Evolutionary conservation across 176 grass and related monocot species (phyloP).

Genomic region (Guadua angustifolia): DNA sequence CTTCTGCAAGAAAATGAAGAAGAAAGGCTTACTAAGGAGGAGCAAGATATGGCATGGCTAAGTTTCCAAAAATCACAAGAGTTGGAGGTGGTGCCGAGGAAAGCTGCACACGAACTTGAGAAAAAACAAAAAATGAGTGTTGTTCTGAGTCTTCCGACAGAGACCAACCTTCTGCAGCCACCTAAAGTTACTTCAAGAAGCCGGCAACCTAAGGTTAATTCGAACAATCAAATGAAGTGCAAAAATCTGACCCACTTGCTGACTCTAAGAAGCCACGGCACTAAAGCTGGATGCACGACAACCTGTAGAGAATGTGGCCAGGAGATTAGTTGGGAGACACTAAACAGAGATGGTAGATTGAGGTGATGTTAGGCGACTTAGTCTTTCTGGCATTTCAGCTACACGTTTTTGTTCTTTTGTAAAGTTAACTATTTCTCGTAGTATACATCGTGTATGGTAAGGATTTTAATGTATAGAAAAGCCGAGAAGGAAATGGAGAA

Average conservation of each 20-base stretch:
- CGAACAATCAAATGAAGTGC: slow-evolving; percentile 86
- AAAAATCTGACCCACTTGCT: slow-evolving; percentile 80
- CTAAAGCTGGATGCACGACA: slow-evolving; percentile 77
- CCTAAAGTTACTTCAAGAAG: slow-evolving; percentile 46
- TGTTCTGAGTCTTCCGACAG: slow-evolving; percentile 25
- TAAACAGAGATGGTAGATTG: slow-evolving; percentile 73
- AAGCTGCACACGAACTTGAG: slow-evolving; percentile 34
- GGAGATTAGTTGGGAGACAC: slow-evolving; percentile 88
- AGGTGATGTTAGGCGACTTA: slow-evolving; percentile 46
- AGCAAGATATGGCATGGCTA: slow-evolving; percentile 88
- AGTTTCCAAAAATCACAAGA: slow-evolving; percentile 62
- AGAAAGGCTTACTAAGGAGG: slow-evolving; percentile 92
- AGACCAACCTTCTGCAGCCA: slow-evolving; percentile 33
- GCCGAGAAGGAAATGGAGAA: neutral
- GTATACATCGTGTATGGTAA: slow-evolving; percentile 14
- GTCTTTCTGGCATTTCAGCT: neutral
- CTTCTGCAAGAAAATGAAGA: slow-evolving; percentile 97
- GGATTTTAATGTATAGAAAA: slow-evolving; percentile 23
- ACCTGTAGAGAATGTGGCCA: slow-evolving; percentile 78
- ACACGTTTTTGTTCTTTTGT: slow-evolving; percentile 5
- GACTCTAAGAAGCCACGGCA: slow-evolving; percentile 70
- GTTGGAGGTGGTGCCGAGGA: slow-evolving; percentile 64
- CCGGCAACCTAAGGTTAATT: slow-evolving; percentile 49
- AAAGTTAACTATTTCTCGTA: slow-evolving; percentile 22
- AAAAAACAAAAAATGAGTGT: slow-evolving; percentile 37